Conservation (phyloP, 129 eudicot genomes). For the Dittrichia graveolens region DNA sequence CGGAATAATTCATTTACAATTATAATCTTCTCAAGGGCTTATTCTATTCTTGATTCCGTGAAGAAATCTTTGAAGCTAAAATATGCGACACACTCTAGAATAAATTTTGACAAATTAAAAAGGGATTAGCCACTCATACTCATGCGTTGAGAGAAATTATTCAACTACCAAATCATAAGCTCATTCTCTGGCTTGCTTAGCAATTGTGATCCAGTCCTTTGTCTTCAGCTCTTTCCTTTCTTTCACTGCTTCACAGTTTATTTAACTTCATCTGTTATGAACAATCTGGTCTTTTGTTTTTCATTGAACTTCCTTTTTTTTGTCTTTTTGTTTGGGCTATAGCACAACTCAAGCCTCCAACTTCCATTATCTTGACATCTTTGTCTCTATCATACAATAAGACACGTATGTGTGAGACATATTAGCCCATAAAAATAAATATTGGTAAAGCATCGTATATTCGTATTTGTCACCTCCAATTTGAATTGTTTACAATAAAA, state of each 20-base stretch:
- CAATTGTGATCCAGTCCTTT: constrained; percentile 5
- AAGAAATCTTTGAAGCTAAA: background rate
- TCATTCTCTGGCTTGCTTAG: constrained; percentile 4
- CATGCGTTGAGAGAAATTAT: background rate
- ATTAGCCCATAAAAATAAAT: background rate
- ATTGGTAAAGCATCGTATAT: too few relatives aligned
- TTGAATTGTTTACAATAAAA: too few relatives aligned
- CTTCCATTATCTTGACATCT: background rate
- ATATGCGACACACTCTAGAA: background rate
- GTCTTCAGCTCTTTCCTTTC: constrained; percentile 5
- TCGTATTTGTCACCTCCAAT: too few relatives aligned
- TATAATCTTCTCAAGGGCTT: background rate
- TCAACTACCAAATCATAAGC: background rate
- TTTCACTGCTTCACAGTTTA: too few relatives aligned
- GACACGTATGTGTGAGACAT: background rate
- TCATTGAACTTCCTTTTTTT: background rate
- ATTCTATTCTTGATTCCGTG: background rate
- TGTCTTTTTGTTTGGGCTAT: constrained; percentile 13
- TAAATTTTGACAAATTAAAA: background rate
- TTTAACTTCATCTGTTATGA: constrained; percentile 5
- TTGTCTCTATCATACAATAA: background rate
- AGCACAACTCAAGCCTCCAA: background rate
- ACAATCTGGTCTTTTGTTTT: constrained; percentile 12
- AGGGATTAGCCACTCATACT: background rate
- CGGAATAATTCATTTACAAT: background rate